Evolutionary conservation across 2,329 filamentous ascomycete species (phyloP), one percentile per base, ranked within the genome.

Genomic region (Fusarium odoratissimum): DNA sequence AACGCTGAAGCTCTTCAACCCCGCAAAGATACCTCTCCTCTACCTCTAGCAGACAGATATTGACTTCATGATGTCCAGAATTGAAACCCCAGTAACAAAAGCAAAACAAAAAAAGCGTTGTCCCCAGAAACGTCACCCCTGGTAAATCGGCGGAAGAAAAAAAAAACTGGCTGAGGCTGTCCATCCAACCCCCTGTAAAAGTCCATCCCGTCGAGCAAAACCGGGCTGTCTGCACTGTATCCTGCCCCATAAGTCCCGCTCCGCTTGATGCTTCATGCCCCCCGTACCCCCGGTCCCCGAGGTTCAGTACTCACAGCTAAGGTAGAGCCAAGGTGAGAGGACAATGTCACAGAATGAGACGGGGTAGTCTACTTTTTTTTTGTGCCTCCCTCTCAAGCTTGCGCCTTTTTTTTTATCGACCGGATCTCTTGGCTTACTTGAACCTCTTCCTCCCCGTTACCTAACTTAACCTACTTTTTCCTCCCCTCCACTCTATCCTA

Each of bases 371-470:
- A 46, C 69, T 73, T 74, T 73, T 76, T 77, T 70, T 65, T 56
- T 64, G 54, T 59, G 60, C 64, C 42, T 51, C 33, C 55, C 64
- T 58, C 67, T 70, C 62, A 52, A 45, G 49, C 64, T 67, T 75
- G 72, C 69, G 59, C 72, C 68, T 74, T 76, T 79, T 79, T 76
- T 78, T 78, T 77, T 75, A 46, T 55, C 31, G 17, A 52, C 48
- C 44, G 35, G 65, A 37, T 37, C 30, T 33, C 30, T 66, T 67
- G 48, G 55, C 64, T 67, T 68, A 71, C 69, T 73, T 82, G 78
- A 80, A 80, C 75, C 77, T 80, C 82, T 81, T 82, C 59, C 71
- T 74, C 65, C 75, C 74, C 65, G 25, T 75, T 71, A 73, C 62
- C 30, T 46, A n/a, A 52, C 31, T 11, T 52, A 21, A 37, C 31